These are phyloP conservation scores for Rhodomyrtus tomentosa DNA, from an alignment of 345 rosid species.

Conservation along the genomic window DNA sequence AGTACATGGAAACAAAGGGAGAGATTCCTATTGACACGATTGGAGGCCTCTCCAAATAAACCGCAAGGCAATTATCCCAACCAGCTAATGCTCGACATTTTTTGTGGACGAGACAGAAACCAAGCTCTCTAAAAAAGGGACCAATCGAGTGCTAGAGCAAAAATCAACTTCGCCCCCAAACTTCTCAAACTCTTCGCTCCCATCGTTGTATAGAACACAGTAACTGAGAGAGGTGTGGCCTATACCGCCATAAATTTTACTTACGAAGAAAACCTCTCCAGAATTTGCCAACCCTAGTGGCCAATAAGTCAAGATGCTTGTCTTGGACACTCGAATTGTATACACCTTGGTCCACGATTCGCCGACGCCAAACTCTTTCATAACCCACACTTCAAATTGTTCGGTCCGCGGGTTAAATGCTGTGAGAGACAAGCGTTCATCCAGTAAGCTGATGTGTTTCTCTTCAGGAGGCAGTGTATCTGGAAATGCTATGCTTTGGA, in stretches of 20 bases:
- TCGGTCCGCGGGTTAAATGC: background rate
- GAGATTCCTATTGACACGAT: background rate
- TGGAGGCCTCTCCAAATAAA: background rate
- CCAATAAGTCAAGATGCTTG: no score
- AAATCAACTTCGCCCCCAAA: no score
- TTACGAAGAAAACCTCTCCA: background rate
- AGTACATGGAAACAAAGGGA: no score
- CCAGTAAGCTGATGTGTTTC: background rate
- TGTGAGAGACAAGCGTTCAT: background rate
- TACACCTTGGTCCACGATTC: background rate
- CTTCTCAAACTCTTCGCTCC: background rate
- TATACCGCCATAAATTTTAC: accelerated
- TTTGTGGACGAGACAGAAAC: background rate
- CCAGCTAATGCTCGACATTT: background rate
- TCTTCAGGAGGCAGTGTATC: background rate
- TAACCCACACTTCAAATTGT: background rate
- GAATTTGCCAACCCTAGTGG: background rate
- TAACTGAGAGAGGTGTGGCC: accelerated
- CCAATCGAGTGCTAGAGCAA: background rate
- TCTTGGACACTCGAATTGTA: background rate
- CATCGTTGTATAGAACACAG: no score
- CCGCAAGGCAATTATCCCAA: background rate
- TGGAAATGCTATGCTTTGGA: background rate
- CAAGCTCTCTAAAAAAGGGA: no score
- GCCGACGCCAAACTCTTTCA: background rate